phyloP scores from a whole-genome alignment of 805 yeast genomes.

The Saccharomycopsis sp. region DNA sequence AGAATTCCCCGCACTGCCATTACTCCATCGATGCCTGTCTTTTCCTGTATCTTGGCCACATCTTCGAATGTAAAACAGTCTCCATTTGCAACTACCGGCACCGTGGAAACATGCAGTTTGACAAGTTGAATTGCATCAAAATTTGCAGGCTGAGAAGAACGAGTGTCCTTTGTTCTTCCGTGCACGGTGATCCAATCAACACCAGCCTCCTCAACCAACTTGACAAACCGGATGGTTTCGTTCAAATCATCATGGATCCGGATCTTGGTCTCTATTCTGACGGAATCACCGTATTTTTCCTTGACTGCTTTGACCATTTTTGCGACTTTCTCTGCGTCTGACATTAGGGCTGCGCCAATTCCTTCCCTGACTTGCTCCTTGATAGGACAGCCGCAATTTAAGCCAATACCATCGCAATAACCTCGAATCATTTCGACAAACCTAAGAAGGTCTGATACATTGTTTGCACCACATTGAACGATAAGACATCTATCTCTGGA shows the following conservation, averaged over 20 bases:
- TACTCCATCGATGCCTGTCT: constrained; percentile 82
- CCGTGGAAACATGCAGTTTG: constrained; percentile 41
- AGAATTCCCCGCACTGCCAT: constrained; percentile 93
- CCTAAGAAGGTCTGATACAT: constrained; percentile 70
- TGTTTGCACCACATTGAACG: constrained; percentile 88
- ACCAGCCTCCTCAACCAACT: constrained; percentile 74
- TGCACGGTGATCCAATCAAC: constrained; percentile 93
- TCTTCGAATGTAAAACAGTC: constrained; percentile 73
- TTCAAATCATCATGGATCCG: constrained; percentile 73
- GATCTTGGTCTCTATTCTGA: constrained; percentile 88
- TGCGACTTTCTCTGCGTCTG: constrained; percentile 71
- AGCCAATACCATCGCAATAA: constrained; percentile 86
- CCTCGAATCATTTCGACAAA: constrained; percentile 89
- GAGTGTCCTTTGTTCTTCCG: constrained; percentile 79
- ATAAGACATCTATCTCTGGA: constrained; percentile 61
- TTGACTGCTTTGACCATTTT: constrained; percentile 83
- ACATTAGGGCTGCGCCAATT: constrained; percentile 93
- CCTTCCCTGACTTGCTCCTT: constrained; percentile 93
- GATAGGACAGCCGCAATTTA: constrained; percentile 97
- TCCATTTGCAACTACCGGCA: constrained; percentile 97
- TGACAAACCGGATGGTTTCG: constrained; percentile 69
- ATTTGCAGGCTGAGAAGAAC: constrained; percentile 80
- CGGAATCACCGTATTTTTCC: constrained; percentile 55
- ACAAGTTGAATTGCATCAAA: constrained; percentile 72
- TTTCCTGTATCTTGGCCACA: constrained; percentile 50